Base-by-base conservation (phyloP, 352 stramenopile species). In the Phytophthora crassamura region DNA sequence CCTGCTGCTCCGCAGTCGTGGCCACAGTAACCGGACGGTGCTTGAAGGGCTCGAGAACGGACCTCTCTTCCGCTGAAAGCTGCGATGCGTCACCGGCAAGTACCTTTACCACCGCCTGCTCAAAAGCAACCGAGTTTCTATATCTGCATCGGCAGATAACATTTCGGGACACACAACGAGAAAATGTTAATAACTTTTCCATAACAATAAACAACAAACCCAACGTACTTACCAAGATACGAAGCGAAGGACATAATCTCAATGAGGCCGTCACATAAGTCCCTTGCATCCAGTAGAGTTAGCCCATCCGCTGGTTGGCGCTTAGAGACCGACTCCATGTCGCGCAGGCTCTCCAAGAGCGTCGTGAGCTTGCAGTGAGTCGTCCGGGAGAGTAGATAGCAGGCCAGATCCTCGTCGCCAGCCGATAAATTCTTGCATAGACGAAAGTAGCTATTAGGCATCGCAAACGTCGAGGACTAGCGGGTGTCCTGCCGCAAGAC, bases 31-130 rank as follows among this genome's bases (percentile, higher is more conserved):
- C 39, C 39, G 39, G 39, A n/a, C 12, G n/a, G 39, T 20, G 39
- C 39, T 18, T 15, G 39, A 45, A 45, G 11, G 39, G 39, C 39
- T 45, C 39, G 5, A 45, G 15, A 15, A 20, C 11, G 9, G n/a
- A 6, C 14, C n/a, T 16, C 20, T 45, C 39, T 15, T 45, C 39
- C 3, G 4, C 39, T 8, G 11, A 11, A 11, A 45, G 39, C 11
- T 22, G 39, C 7, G 39, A 20, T 9, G 39, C 15, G 2, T 45
- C 14, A 20, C n/a, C 39, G 14, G 10, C 39, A 9, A 45, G 39
- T 16, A 45, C 39, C 39, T 45, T 45, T 9, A 45, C 39, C 12
- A 45, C 39, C 5, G 39, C 39, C 39, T 45, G 39, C 39, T 45
- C 20, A 5, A 45, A 45, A 16, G 9, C n/a, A 4, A 16, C 11